Percentiles rank a stretch among this genome's conserved stretches.
phyloP scores from a whole-genome alignment of 2,329 filamentous ascomycete species.

The Macrophomina phaseolina region DNA sequence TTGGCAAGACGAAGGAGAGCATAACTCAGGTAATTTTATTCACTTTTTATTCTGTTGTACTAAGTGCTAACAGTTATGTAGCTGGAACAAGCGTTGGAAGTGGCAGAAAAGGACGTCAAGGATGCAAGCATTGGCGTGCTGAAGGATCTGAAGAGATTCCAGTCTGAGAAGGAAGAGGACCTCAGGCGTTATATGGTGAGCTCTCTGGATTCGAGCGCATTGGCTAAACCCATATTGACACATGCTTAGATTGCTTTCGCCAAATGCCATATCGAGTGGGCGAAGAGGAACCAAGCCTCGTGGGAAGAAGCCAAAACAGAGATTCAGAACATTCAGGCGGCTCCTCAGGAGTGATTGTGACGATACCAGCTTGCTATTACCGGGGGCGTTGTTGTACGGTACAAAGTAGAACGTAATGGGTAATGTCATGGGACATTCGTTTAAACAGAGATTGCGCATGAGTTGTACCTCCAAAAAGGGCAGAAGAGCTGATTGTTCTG shows the following conservation, averaged over 20 bases:
- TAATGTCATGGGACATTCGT: constrained; percentile 5
- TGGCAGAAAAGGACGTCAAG: constrained; percentile 88
- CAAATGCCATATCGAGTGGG: constrained; percentile 92
- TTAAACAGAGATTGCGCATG: background rate
- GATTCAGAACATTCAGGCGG: constrained; percentile 79
- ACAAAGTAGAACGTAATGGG: constrained; percentile 16
- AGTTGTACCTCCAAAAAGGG: background rate
- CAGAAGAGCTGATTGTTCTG: background rate
- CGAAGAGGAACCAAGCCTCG: constrained; percentile 84
- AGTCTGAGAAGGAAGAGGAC: constrained; percentile 94
- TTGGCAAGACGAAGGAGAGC: constrained; percentile 92
- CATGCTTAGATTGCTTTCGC: constrained; percentile 79
- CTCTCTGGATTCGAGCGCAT: background rate
- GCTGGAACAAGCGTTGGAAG: constrained; percentile 88
- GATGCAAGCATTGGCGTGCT: constrained; percentile 89
- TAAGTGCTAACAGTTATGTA: constrained; percentile 48
- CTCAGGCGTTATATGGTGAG: constrained; percentile 93
- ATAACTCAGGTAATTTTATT: constrained; percentile 62
- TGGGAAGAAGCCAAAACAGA: constrained; percentile 91
- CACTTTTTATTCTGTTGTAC: no score
- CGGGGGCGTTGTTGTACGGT: constrained; percentile 9
- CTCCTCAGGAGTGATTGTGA: constrained; percentile 17
- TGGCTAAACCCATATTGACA: constrained; percentile 10
- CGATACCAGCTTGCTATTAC: constrained; percentile 21
- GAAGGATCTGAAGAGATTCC: constrained; percentile 89